phyloP scores from a whole-genome alignment of 1,284 basidiomycete species.

The Rhodotorula sp. region DNA sequence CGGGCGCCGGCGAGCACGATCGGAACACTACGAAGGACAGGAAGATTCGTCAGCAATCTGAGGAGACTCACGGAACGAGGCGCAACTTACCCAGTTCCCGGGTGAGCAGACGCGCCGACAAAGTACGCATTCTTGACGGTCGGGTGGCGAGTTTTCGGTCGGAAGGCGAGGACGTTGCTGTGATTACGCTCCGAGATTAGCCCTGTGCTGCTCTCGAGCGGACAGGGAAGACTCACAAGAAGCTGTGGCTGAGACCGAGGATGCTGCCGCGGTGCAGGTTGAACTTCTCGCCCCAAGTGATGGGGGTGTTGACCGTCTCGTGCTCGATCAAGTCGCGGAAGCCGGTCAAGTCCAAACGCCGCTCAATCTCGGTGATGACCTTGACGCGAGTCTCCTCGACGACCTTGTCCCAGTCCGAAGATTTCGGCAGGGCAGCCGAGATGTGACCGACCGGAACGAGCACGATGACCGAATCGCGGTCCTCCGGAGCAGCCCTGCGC shows the following conservation, averaged over 20 bases:
- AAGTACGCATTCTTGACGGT: slow-evolving; percentile 48
- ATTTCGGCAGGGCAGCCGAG: slow-evolving; percentile 31
- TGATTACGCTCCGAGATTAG: neutral
- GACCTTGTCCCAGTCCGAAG: slow-evolving; percentile 44
- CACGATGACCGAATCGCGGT: slow-evolving; percentile 50
- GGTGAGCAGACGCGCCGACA: slow-evolving; percentile 50
- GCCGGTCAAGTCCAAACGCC: slow-evolving; percentile 36
- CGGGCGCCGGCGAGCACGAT: slow-evolving; percentile 42
- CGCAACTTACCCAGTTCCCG: slow-evolving; percentile 46
- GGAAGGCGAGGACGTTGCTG: slow-evolving; percentile 45
- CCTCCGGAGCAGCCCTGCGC: slow-evolving; percentile 48
- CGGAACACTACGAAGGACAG: slow-evolving; percentile 32
- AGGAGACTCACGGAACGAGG: neutral
- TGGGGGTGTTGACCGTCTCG: slow-evolving; percentile 47
- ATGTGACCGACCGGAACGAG: slow-evolving; percentile 51
- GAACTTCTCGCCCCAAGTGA: slow-evolving; percentile 51
- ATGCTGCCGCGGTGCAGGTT: slow-evolving; percentile 51
- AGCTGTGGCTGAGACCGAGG: slow-evolving; percentile 49
- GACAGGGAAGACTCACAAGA: slow-evolving; percentile 45
- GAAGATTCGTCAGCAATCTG: neutral
- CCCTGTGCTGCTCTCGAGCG: neutral
- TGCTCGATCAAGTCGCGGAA: slow-evolving; percentile 41
- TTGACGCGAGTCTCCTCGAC: slow-evolving; percentile 42
- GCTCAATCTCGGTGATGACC: slow-evolving; percentile 40
- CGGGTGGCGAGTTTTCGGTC: slow-evolving; percentile 47